These are phyloP conservation scores for Prorocentrum cordatum DNA, from an alignment of 169 alveolate genomes.

Conservation along the genomic window DNA sequence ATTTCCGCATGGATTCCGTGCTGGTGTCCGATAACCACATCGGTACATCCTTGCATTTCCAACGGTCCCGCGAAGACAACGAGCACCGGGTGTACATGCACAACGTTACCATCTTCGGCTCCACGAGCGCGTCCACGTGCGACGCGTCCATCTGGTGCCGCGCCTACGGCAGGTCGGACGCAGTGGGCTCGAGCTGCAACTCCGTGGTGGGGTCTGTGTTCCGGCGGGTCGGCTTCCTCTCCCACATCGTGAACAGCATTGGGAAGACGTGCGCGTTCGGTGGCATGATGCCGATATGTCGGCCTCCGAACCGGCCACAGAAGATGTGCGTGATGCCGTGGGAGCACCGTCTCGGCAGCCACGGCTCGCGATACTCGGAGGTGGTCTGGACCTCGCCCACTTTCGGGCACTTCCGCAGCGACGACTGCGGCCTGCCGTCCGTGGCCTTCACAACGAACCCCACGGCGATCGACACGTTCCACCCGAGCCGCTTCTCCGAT, in stretches of 20 bases:
- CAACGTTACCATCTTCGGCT: neutral
- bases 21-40: neutral
- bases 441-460: neutral
- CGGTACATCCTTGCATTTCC: neutral
- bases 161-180: no score
- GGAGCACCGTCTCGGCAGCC: neutral
- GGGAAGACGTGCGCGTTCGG: neutral
- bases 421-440: neutral
- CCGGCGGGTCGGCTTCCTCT: neutral
- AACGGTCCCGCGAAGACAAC: neutral
- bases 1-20: neutral
- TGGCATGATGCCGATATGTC: neutral
- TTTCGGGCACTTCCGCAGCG: neutral
- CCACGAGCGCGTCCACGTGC: neutral
- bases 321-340: neutral
- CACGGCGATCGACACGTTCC: slow-evolving; percentile 1
- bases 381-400: neutral
- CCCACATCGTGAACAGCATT: neutral
- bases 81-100: neutral
- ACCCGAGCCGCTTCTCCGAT: neutral
- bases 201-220: neutral
- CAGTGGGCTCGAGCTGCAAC: no score
- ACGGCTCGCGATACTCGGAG: neutral
- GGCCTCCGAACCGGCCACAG: neutral
- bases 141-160: no score